Base-by-base conservation (phyloP, 2,329 filamentous ascomycete species). In the Penicillium decumbens region DNA sequence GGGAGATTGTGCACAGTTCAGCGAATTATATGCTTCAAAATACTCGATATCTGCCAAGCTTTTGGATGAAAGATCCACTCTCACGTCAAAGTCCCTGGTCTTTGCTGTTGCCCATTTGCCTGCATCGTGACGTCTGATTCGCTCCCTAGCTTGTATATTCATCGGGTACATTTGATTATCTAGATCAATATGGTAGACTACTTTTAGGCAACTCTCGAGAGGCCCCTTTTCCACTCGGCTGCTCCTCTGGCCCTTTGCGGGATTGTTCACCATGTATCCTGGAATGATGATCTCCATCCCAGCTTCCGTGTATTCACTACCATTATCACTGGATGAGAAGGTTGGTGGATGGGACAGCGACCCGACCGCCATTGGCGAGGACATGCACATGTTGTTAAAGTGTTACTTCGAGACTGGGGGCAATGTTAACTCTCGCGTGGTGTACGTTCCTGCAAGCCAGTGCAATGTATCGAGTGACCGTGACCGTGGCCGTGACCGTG, bases 331-430 rank as follows among this genome's bases (percentile, higher is more conserved):
- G 13, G 79, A 85, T 35, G 84, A 87, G 59, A 77, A 80, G 25
- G 85, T 87, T 27, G 83, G 83, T 8, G 85, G 85, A 24, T 89
- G 85, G 85, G 85, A 88, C 63, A 80, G 80, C 46, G 83, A 81
- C 44, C 77, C 80, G 1, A 84, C 87, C 53, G 84, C 85, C 18
- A 88, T 89, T 57, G 85, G 85, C 38, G 85, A 89, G 68, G 85
- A 88, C 62, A 69, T 88, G 62, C 85, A 89, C 72, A 88, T 88
- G 85, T 86, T 86, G 63, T 76, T 88, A 54, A 88, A 88, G 74
- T 88, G 84, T 66, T 88, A 88, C 72, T 88, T 88, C 56, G 82
- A 84, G 1, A 77, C 87, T 15, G 85, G 85, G 53, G 85, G 85
- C 3, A 82, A 87, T 63, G 65, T 88, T 46, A 82, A 82, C 10